phyloP scores from a whole-genome alignment of 2,329 filamentous ascomycete genomes.

The Septoria linicola region DNA sequence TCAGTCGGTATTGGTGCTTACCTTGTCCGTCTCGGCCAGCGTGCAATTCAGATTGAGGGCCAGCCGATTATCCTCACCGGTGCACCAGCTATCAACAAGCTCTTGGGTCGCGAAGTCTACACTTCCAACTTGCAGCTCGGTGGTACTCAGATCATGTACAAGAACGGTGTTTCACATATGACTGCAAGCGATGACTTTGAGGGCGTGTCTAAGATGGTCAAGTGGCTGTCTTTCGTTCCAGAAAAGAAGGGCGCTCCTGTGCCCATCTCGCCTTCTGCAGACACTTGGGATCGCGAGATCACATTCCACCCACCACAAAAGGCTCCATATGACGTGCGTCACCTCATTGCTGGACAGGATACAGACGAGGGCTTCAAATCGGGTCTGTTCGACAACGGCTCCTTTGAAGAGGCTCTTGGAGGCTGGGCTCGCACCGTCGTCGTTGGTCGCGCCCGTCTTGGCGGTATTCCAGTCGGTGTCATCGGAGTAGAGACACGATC shows the following conservation, averaged over 20 bases:
- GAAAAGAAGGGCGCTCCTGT: constrained; percentile 92
- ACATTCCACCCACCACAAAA: constrained; percentile 76
- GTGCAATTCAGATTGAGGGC: constrained; percentile 97
- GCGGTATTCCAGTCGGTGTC: constrained; percentile 96
- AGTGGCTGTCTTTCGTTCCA: constrained; percentile 96
- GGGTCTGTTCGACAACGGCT: constrained; percentile 94
- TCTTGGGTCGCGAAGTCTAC: constrained; percentile 96
- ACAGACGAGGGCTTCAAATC: constrained; percentile 82
- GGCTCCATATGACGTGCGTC: constrained; percentile 87
- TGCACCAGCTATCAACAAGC: constrained; percentile 95
- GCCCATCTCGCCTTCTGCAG: constrained; percentile 81
- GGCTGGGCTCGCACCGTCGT: constrained; percentile 98
- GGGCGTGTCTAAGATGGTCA: constrained; percentile 94
- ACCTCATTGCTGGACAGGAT: constrained; percentile 86
- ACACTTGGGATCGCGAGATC: constrained; percentile 91
- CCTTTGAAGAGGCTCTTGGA: constrained; percentile 93
- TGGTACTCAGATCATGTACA: constrained; percentile 99
- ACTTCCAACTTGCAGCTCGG: constrained; percentile 98
- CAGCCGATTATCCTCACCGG: constrained; percentile 98
- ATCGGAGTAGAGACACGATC: constrained; percentile 95
- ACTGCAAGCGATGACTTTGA: constrained; percentile 97
- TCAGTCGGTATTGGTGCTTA: constrained; percentile 99
- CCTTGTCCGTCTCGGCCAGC: constrained; percentile 94
- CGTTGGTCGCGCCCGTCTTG: constrained; percentile 90
- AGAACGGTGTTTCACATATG: constrained; percentile 99